Conservation (phyloP, 306 rosid genomes). For the Dryas drummondii region DNA sequence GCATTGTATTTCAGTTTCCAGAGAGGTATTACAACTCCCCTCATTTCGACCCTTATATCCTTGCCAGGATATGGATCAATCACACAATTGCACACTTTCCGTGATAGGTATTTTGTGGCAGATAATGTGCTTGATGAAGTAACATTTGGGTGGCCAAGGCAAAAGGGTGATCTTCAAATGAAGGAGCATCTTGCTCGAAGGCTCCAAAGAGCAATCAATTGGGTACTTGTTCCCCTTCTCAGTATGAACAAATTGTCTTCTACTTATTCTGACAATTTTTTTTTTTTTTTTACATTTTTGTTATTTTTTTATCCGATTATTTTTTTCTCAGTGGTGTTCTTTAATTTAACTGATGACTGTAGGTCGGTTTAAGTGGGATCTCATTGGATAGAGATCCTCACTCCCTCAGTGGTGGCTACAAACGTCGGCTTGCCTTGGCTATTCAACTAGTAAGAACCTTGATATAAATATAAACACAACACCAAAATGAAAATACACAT, state of each 20-base stretch:
- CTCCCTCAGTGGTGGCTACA: slow-evolving; percentile 96
- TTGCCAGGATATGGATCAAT: too few relatives aligned
- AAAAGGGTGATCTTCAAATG: slow-evolving; percentile 54
- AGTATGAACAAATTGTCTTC: slow-evolving; percentile 20
- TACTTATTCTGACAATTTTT: slow-evolving; percentile 4
- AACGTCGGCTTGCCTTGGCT: slow-evolving; percentile 94
- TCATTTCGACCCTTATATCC: too few relatives aligned
- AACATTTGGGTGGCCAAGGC: slow-evolving; percentile 96
- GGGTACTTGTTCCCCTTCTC: slow-evolving; percentile 53
- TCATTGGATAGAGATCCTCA: slow-evolving; percentile 85
- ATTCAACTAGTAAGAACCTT: slow-evolving; percentile 69
- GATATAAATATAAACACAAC: slow-evolving; percentile 15
- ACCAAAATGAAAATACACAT: neutral
- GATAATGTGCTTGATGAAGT: slow-evolving; percentile 92
- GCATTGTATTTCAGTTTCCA: slow-evolving; percentile 94
- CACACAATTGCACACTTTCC: neutral
- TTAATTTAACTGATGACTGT: slow-evolving; percentile 23
- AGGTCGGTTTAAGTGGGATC: slow-evolving; percentile 91
- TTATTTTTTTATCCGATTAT: too few relatives aligned
- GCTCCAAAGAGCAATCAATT: slow-evolving; percentile 87
- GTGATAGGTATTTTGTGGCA: slow-evolving; percentile 76
- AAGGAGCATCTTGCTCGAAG: slow-evolving; percentile 75
- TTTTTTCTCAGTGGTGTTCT: slow-evolving; percentile 1
- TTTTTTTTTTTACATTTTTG: neutral
- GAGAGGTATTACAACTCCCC: slow-evolving; percentile 55